Conservation (phyloP, 2,329 filamentous ascomycete genomes). For the Arthrinium phaeospermum region DNA sequence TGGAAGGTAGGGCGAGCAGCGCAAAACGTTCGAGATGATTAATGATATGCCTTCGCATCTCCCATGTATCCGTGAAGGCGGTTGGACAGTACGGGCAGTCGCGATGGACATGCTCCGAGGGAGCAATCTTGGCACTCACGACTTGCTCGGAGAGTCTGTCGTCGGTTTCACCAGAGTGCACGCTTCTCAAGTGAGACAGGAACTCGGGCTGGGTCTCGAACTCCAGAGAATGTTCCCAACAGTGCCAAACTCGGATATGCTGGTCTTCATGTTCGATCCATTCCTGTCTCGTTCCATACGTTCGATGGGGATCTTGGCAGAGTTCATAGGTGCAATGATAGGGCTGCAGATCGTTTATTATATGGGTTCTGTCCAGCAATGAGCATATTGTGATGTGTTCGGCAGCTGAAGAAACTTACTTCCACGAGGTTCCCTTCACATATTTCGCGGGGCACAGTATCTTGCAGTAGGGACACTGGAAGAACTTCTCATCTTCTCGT, state of each 20-base stretch:
- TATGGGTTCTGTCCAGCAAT: conserved; percentile 18
- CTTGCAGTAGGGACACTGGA: conserved; percentile 26
- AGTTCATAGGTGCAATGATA: conserved; percentile 30
- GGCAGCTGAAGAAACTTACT: not conserved
- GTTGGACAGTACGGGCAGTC: not conserved
- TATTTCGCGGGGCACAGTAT: conserved; percentile 27
- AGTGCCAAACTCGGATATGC: conserved; percentile 27
- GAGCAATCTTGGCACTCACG: not conserved
- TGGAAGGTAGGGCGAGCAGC: not conserved
- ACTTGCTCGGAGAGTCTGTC: not conserved
- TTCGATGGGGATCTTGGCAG: conserved; percentile 26
- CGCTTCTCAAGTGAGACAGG: conserved; percentile 13
- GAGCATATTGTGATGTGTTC: not conserved
- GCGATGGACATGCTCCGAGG: not conserved
- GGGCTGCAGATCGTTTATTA: conserved; percentile 28
- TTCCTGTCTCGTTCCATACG: conserved; percentile 27
- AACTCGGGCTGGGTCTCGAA: conserved; percentile 27
- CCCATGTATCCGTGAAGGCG: not conserved
- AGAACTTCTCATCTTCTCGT: conserved; percentile 18
- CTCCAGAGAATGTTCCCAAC: conserved; percentile 23
- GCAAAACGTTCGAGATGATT: not conserved
- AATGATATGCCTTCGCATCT: not conserved
- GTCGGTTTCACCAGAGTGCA: not conserved
- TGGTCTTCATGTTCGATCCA: conserved; percentile 31
- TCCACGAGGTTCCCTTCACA: not conserved